Base-by-base conservation (phyloP, 2,329 filamentous ascomycete genomes). In the Ceratocystiopsis brevicomis region DNA sequence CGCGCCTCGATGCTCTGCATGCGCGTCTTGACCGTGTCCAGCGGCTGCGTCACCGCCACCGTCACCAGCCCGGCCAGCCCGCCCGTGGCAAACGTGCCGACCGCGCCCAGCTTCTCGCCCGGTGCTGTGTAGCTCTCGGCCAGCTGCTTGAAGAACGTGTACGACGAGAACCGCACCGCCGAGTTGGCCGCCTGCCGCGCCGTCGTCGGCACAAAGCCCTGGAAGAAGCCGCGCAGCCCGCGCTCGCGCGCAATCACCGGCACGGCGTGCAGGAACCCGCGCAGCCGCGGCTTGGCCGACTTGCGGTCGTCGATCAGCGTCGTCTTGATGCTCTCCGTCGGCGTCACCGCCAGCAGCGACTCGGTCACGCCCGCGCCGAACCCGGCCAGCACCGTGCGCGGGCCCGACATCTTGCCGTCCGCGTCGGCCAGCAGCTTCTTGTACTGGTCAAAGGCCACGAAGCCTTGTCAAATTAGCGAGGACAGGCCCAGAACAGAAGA, bases 271-370 rank as follows among this genome's bases (percentile, higher is more conserved):
- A 96, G 66, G 63, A 98, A 95, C 21, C 90, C 90, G 48, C 78
- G 75, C 76, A 98, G 79, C 15, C 88, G 78, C 33, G 90, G 90
- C 35, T 84, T 83, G 25, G 75, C 68, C 4, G 73, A 71, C 66
- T 98, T 98, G 53, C 83, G 81, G 61, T 98, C 90, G 57, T 98
- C 90, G 57, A 98, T 96, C 72, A 98, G 66, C 52, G 92, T 92
- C 41, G 90, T 98, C 69, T 98, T 98, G 63, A 98, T 95, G 55
- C 84, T 92, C 64, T 98, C 90, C 46, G 92, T 95, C 0, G 90
- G 90, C 33, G 90, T 98, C 33, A 98, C 90, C 12, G 90, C 90
- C 3, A 98, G 65, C 42, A 95, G 64, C 4, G 83, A 92, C 65
- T 98, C 90, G 3, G 88, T 96, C 42, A 93, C 82, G 45, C 90